phyloP scores from a whole-genome alignment of 352 stramenopile species.

The Globisporangium heterothallicum region DNA sequence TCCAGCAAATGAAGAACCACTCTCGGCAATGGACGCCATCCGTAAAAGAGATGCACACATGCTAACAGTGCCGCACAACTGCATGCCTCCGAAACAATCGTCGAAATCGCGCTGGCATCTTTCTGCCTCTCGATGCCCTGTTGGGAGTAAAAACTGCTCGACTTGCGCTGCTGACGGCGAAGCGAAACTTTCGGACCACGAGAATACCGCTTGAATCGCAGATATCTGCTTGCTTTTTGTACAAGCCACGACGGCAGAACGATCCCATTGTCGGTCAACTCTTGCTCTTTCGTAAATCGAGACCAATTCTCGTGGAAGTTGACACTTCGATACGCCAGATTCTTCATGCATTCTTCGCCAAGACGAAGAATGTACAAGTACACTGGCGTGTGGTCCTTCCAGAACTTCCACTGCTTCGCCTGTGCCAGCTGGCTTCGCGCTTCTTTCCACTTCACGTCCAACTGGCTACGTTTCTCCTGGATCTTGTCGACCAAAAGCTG shows the following conservation, averaged over 20 bases:
- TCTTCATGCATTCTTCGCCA: constrained; percentile 80
- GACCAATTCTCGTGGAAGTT: constrained; percentile 75
- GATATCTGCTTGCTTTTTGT: constrained; percentile 73
- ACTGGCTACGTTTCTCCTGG: constrained; percentile 56
- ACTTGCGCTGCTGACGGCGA: constrained; percentile 57
- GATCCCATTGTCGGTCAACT: constrained; percentile 25
- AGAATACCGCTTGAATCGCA: constrained; percentile 82
- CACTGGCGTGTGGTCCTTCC: constrained; percentile 69
- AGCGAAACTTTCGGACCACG: constrained; percentile 54
- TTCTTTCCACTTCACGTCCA: constrained; percentile 65
- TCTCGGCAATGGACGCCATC: constrained; percentile 56
- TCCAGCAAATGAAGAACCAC: constrained; percentile 68
- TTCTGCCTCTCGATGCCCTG: constrained; percentile 55
- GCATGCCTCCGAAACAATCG: constrained; percentile 70
- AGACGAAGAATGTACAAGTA: constrained; percentile 80
- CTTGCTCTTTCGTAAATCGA: constrained; percentile 43
- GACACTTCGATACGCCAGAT: constrained; percentile 68
- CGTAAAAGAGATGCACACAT: constrained; percentile 75
- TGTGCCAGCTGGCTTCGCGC: constrained; percentile 45
- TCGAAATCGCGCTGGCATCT: constrained; percentile 57
- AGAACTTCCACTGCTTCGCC: constrained; percentile 59
- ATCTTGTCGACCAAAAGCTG: constrained; percentile 72
- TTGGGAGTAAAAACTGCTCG: constrained; percentile 74
- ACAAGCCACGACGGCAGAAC: constrained; percentile 58
- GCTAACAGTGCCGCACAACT: constrained; percentile 74